Base-by-base conservation (phyloP, 345 rosid genomes). In the Melastoma malabathricum region DNA sequence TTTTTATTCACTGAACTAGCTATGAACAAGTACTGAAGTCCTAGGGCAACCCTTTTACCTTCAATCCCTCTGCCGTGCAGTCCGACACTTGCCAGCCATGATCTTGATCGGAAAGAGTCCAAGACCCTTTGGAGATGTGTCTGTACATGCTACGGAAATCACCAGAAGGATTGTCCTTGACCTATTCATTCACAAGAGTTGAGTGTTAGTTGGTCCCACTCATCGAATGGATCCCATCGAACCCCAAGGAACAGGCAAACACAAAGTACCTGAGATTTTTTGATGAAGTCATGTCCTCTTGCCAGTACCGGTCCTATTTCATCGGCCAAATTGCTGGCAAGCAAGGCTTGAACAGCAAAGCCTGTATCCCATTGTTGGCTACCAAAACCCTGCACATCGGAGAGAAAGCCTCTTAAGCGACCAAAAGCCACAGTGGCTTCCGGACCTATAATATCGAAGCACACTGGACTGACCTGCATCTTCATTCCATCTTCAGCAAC, bases 401-500 rank as follows among this genome's bases (percentile, higher is more conserved):
- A 0, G 3, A 5, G 16, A 5, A 51, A 43, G 2, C 3, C 20
- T 17, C 2, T 12, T 34, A 9, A 34, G 41, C 41, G 12, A 34
- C 10, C 41, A 1, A n/a, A 34, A 34, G 41, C 12, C 41, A 2
- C 12, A 10, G 12, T 7, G 12, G 41, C 41, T 34, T 34, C 41
- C 6, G 41, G 41, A 12, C 41, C 12, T 6, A 22, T 2, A 12
- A 9, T 34, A 12, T 34, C 41, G 9, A 8, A 34, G 12, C 10
- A 12, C 6, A 12, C 10, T 34, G 41, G 41, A 15, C 49, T 20
- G 18, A 77, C 80, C 75, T 72, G 81, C 72, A 78, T 71, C 43
- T 74, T 84, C 63, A 84, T 65, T 46, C 94, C 94, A 56, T 81
- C 94, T 61, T 81, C 94, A 4, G 63, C 79, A 51, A 83, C 55